Conservation (phyloP, 768 basidiomycete species). For the Amanita fuliginea region DNA sequence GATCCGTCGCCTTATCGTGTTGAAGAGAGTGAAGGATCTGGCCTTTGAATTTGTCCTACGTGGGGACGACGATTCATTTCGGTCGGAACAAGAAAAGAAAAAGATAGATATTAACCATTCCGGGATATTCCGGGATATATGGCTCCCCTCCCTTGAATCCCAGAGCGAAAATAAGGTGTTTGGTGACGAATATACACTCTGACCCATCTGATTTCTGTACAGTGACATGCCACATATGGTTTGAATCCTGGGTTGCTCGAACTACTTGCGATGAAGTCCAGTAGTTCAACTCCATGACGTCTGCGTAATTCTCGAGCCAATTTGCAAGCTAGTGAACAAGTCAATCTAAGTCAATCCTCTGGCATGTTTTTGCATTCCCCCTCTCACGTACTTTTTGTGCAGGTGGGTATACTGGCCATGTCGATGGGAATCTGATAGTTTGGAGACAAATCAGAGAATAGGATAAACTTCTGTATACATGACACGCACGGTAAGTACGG, state of each 20-base stretch:
- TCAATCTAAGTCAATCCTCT: neutral
- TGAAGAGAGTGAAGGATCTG: conserved; percentile 46
- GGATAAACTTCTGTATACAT: neutral
- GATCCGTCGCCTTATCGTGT: conserved; percentile 44
- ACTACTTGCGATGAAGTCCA: conserved; percentile 35
- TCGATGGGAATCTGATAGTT: conserved; percentile 37
- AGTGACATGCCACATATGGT: conserved; percentile 30
- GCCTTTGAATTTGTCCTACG: conserved; percentile 51
- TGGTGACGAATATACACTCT: conserved; percentile 29
- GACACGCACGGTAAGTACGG: conserved; percentile 46
- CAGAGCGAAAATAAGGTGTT: conserved; percentile 40
- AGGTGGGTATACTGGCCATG: conserved; percentile 49
- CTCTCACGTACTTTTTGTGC: conserved; percentile 30
- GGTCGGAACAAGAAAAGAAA: neutral
- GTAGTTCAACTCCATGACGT: conserved; percentile 31
- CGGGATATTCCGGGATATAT: conserved; percentile 33
- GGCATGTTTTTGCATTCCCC: neutral
- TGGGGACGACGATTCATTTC: neutral
- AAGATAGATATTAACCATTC: conserved; percentile 24
- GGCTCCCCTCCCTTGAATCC: conserved; percentile 40
- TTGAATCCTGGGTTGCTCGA: conserved; percentile 21
- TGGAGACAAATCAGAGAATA: neutral
- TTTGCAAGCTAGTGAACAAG: conserved; percentile 15
- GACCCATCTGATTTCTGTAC: conserved; percentile 24
- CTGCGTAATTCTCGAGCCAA: conserved; percentile 22